Percentiles rank a stretch among this genome's conserved stretches.
phyloP scores from a whole-genome alignment of 306 rosid species.

The Cucurbita pepo region DNA sequence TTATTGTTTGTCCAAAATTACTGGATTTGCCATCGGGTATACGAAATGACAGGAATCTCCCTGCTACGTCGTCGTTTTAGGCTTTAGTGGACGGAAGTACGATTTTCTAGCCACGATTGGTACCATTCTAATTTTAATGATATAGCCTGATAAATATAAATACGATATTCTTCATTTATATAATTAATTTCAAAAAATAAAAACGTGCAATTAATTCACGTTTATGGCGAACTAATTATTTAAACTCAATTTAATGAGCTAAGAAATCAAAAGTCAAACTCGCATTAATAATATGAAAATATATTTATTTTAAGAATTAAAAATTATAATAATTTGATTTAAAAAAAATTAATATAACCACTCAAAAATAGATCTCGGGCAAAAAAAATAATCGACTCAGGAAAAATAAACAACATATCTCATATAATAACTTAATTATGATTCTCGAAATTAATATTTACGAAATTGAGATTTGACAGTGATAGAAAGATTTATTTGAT shows the following conservation, averaged over 20 bases:
- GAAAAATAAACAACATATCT: no score
- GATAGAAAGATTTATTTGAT: no score
- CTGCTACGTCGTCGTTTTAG: not conserved
- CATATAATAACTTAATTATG: no score
- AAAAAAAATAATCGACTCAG: no score
- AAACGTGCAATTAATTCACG: not conserved
- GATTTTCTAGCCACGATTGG: not conserved
- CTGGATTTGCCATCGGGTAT: not conserved
- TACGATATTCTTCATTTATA: not conserved
- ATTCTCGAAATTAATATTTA: no score
- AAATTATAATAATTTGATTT: no score
- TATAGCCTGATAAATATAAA: not conserved
- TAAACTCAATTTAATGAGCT: not conserved
- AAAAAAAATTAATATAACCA: no score
- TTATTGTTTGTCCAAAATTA: not conserved
- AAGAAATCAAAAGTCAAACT: not conserved
- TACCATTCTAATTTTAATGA: not conserved
- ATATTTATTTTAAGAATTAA: not conserved
- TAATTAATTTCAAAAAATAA: not conserved
- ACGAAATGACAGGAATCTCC: not conserved
- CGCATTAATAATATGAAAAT: not conserved
- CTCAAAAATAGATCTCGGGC: no score
- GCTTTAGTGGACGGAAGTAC: not conserved
- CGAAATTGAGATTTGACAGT: no score
- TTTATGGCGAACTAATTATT: not conserved